A percentile compares a stretch with the other conserved stretches of the same genome.
Conservation (phyloP, 1,284 basidiomycete genomes). For the Naganishia cerealis region DNA sequence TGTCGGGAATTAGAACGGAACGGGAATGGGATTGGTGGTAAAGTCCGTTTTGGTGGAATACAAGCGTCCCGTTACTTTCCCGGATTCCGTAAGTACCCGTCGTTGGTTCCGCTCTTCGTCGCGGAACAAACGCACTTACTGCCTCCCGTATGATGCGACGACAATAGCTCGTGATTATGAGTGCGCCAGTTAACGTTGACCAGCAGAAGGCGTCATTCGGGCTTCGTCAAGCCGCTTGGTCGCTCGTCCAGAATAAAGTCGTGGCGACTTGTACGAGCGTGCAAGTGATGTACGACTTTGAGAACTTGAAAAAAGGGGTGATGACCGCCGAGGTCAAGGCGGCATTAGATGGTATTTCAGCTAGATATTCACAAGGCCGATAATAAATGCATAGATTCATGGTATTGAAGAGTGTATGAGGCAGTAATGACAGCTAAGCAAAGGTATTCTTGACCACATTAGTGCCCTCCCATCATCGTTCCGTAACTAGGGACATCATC, state of each 20-base stretch:
- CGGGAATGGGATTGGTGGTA: slow-evolving; percentile 27
- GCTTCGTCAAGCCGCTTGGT: slow-evolving; percentile 44
- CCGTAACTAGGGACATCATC: slow-evolving; percentile 26
- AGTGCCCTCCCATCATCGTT: slow-evolving; percentile 27
- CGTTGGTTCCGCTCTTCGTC: background rate
- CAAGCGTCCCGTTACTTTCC: slow-evolving; percentile 49
- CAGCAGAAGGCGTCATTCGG: slow-evolving; percentile 44
- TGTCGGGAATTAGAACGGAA: slow-evolving; percentile 7
- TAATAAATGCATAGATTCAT: background rate
- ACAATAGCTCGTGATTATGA: slow-evolving; percentile 45
- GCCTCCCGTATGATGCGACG: background rate
- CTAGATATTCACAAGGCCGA: background rate
- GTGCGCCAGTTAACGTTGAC: slow-evolving; percentile 42
- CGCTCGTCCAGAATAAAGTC: slow-evolving; percentile 44
- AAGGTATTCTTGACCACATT: background rate
- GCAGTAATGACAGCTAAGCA: background rate
- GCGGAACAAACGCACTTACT: background rate
- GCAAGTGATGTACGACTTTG: slow-evolving; percentile 52
- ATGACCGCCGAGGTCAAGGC: slow-evolving; percentile 44
- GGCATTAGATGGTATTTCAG: slow-evolving; percentile 36
- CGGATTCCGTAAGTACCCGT: slow-evolving; percentile 45
- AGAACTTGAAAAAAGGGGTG: slow-evolving; percentile 43
- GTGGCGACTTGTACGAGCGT: slow-evolving; percentile 43
- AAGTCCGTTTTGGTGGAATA: slow-evolving; percentile 40
- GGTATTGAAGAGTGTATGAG: background rate